Conservation (phyloP, 768 basidiomycete genomes). For the Sarcodon aspratus region DNA sequence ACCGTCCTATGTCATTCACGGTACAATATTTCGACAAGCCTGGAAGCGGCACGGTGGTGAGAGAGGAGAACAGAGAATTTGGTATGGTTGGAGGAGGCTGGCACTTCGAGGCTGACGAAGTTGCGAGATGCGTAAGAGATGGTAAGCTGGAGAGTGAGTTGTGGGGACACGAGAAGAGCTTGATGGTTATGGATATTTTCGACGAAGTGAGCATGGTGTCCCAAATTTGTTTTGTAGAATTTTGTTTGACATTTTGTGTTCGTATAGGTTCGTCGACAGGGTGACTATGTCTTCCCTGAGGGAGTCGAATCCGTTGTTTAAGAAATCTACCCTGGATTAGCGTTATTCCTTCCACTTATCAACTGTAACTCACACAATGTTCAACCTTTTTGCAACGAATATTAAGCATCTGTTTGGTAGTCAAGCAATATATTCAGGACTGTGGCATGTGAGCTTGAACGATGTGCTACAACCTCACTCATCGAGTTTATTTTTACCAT, state of each 20-base stretch:
- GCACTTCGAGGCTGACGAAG: conserved; percentile 86
- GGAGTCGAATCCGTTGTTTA: too few relatives aligned
- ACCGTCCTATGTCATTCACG: conserved; percentile 51
- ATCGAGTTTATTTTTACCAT: too few relatives aligned
- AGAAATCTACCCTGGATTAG: too few relatives aligned
- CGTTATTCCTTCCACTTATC: too few relatives aligned
- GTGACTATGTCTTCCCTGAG: conserved; percentile 48
- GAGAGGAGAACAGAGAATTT: conserved; percentile 48
- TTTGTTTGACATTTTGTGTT: conserved; percentile 1
- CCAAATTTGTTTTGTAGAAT: too few relatives aligned
- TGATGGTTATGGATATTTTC: conserved; percentile 75
- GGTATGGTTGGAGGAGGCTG: conserved; percentile 58
- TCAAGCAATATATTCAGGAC: too few relatives aligned
- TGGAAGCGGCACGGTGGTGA: conserved; percentile 28
- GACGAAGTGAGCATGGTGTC: conserved; percentile 49
- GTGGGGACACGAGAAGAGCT: conserved; percentile 74
- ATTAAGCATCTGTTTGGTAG: too few relatives aligned
- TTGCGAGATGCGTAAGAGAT: conserved; percentile 64
- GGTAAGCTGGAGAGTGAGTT: conserved; percentile 62
- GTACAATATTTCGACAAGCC: conserved; percentile 47
- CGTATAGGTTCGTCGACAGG: conserved; percentile 51
- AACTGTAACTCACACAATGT: too few relatives aligned
- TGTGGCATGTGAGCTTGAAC: too few relatives aligned
- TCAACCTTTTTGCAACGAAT: too few relatives aligned
- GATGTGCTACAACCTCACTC: too few relatives aligned